Base-by-base conservation (phyloP, 768 basidiomycete genomes). In the Pleurotus platypus region DNA sequence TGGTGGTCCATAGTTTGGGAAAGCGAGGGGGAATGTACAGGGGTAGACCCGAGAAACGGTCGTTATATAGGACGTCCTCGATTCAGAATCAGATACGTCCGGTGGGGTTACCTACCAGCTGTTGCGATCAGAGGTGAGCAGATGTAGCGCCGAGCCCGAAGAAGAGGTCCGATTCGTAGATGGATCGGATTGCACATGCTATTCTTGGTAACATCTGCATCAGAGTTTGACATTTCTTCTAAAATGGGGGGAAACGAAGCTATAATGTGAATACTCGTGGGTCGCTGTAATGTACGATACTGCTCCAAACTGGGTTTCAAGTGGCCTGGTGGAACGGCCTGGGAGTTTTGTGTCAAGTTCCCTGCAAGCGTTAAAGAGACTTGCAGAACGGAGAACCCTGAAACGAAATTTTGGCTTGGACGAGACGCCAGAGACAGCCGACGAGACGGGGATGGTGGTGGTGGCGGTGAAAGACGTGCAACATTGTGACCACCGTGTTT, bases 81-180 rank as follows among this genome's bases (percentile, higher is more conserved):
- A 16, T 42, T 11, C 39, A 16, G 26, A 38, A 22, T 35, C 15
- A 27, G 38, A 35, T 18, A 40, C 24, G 6, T 50, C 49, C 6
- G 11, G 49, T n/a, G 49, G 49, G 49, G 49, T 50, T 15, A 50
- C 22, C 27, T 50, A 35, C 20, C 7, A 15, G 30, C 49, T 50
- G 49, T n/a, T 50, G 37, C 49, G 49, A 50, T 50, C 49, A 50
- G 13, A 50, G 49, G 49, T 50, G 49, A 50, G 27, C 37, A 50
- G 49, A 50, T 16, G 49, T 35, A 50, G 49, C 30, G 49, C 49
- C 49, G 49, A 35, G 42, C n/a, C 42, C 42, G 42, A 35, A 35
- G 35, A 35, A 27, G 37, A 27, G 27, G 27, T 30, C 22, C n/a
- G 27, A 35, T 15, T 27, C 20, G 15, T 20, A 50, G 49, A 50